These are phyloP conservation scores for Arctostaphylos glauca DNA, from an alignment of 148 eudicot species.

Conservation along the genomic window DNA sequence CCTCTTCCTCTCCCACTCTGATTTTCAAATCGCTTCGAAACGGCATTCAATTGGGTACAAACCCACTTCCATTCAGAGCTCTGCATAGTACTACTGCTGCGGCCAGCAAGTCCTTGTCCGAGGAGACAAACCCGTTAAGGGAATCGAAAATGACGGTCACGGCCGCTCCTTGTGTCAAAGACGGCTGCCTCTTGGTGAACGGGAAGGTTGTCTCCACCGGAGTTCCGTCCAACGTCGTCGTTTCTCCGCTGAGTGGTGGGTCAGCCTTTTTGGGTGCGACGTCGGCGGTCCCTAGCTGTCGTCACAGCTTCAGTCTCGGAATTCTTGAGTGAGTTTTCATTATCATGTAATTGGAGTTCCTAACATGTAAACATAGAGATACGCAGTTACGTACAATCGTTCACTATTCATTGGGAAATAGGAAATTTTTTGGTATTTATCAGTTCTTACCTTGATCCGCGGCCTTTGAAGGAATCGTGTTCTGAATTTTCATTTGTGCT, in stretches of 20 bases:
- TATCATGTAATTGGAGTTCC: no score
- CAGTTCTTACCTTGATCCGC: not conserved
- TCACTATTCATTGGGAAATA: not conserved
- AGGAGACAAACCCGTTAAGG: conserved; percentile 1
- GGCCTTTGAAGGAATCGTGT: not conserved
- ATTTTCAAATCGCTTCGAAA: not conserved
- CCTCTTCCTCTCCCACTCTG: not conserved
- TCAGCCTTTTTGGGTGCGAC: conserved; percentile 22
- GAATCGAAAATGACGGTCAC: conserved; percentile 18
- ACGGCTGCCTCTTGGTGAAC: conserved; percentile 22
- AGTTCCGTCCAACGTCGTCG: conserved; percentile 20
- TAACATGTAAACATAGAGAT: no score
- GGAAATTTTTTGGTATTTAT: no score
- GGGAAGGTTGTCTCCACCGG: conserved; percentile 9
- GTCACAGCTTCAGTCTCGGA: conserved; percentile 23
- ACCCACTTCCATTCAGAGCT: not conserved
- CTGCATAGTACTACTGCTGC: not conserved
- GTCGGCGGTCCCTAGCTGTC: conserved; percentile 13
- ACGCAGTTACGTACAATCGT: no score
- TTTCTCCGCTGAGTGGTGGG: conserved; percentile 10
- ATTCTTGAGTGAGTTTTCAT: conserved; percentile 15
- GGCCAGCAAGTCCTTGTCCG: not conserved
- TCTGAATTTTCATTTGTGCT: not conserved
- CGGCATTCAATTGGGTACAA: not conserved
- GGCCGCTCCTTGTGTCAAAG: conserved; percentile 11